phyloP scores from a whole-genome alignment of 768 basidiomycete genomes.

The Lepiota subincarnata region DNA sequence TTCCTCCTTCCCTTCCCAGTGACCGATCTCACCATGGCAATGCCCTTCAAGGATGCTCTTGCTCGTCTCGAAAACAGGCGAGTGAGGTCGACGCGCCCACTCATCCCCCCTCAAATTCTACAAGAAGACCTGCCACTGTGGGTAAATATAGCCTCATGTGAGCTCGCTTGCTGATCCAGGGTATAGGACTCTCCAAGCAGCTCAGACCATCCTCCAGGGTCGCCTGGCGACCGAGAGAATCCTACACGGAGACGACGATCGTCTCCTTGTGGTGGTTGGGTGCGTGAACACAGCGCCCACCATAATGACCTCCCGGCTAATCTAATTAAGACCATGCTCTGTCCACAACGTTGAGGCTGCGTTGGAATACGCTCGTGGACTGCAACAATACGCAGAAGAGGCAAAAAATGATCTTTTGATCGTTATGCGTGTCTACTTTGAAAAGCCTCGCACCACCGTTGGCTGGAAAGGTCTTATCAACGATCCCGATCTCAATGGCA shows the following conservation, averaged over 20 bases:
- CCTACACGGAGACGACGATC: conserved; percentile 84
- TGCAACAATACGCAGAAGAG: conserved; percentile 74
- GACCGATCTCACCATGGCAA: conserved; percentile 55
- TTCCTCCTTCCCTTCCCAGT: conserved; percentile 27
- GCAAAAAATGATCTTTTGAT: conserved; percentile 87
- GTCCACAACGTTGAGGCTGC: conserved; percentile 89
- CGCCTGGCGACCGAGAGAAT: conserved; percentile 75
- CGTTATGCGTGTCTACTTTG: conserved; percentile 98
- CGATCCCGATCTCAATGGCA: conserved; percentile 90
- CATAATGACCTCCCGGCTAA: background rate
- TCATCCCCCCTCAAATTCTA: conserved; percentile 93
- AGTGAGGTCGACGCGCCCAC: conserved; percentile 80
- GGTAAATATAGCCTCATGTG: conserved; percentile 16
- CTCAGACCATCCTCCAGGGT: conserved; percentile 87
- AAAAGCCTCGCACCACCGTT: conserved; percentile 93
- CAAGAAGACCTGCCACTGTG: conserved; percentile 91
- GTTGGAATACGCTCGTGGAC: conserved; percentile 77
- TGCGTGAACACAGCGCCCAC: conserved; percentile 27
- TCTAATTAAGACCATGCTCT: conserved; percentile 72
- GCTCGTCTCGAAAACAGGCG: conserved; percentile 81
- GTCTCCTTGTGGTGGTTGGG: conserved; percentile 90
- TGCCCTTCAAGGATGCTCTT: conserved; percentile 77
- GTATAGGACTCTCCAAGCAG: conserved; percentile 66
- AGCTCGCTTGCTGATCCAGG: background rate
- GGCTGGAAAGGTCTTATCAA: conserved; percentile 99